Percentiles rank a stretch among this genome's conserved stretches.
phyloP scores from a whole-genome alignment of 2,329 filamentous ascomycete genomes.

The Trichoderma citrinoviride region DNA sequence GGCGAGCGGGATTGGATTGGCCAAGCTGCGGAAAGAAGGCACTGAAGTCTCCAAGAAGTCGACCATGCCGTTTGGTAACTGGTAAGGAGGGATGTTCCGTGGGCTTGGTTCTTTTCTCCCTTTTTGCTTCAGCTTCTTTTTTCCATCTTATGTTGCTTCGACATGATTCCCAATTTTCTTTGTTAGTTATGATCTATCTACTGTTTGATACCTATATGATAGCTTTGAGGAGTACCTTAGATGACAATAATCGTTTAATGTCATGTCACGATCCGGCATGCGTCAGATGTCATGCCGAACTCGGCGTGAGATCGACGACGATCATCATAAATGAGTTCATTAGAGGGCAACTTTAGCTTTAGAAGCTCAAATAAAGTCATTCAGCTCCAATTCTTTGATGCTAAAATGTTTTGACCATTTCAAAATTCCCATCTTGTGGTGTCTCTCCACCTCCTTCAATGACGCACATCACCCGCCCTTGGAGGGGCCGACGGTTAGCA shows the following conservation, averaged over 20 bases:
- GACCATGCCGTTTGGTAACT: not conserved
- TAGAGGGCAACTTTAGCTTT: too few species aligned
- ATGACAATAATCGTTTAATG: not conserved
- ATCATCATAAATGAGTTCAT: too few species aligned
- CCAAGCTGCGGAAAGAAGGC: slow-evolving; percentile 8
- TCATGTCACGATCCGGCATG: too few species aligned
- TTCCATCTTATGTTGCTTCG: not conserved
- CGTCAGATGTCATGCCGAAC: too few species aligned
- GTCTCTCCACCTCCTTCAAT: not conserved
- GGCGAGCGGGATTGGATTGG: not conserved
- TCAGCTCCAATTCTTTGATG: too few species aligned
- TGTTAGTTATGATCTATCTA: too few species aligned
- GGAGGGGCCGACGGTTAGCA: not conserved
- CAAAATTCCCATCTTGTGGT: too few species aligned
- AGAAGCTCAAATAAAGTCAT: too few species aligned
- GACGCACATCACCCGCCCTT: not conserved
- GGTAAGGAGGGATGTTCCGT: not conserved
- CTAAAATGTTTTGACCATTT: too few species aligned
- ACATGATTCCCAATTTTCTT: not conserved
- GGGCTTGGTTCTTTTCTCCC: not conserved
- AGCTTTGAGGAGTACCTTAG: not conserved
- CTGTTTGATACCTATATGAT: not conserved
- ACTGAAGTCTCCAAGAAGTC: slow-evolving; percentile 1
- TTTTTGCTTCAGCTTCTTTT: not conserved
- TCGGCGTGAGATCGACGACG: too few species aligned